phyloP scores from a whole-genome alignment of 805 yeast genomes.

The Tetrapisispora iriomotensis region DNA sequence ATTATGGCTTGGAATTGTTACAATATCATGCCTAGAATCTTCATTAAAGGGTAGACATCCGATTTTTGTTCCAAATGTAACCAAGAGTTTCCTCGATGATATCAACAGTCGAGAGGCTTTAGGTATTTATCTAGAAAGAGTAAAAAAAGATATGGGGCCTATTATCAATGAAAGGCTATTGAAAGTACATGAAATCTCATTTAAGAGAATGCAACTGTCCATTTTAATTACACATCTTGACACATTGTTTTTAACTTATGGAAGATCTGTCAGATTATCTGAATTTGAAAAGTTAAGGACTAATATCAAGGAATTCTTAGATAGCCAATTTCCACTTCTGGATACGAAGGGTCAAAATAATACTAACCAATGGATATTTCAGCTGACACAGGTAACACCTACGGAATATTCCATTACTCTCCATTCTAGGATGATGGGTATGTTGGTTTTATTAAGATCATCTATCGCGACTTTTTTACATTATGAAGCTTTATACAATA shows the following conservation, averaged over 20 bases:
- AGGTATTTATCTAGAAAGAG: conserved; percentile 14
- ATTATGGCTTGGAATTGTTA: conserved; percentile 23
- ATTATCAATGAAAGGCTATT: conserved; percentile 6
- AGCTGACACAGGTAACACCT: conserved; percentile 1
- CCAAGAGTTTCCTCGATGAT: conserved; percentile 14
- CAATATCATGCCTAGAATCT: conserved; percentile 21
- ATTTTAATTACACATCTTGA: conserved; percentile 21
- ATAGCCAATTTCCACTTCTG: conserved; percentile 12
- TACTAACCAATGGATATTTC: conserved; percentile 4
- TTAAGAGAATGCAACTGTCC: conserved; percentile 20
- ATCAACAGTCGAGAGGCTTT: conserved; percentile 12
- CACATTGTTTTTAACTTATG: conserved; percentile 18
- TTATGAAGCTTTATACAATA: conserved; percentile 13
- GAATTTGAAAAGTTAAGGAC: conserved; percentile 14
- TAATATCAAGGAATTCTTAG: conserved; percentile 15
- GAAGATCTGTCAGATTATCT: conserved; percentile 10
- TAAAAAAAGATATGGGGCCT: conserved; percentile 12
- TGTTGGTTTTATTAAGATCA: conserved; percentile 20
- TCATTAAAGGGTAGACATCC: conserved; percentile 27
- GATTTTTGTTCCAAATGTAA: conserved; percentile 6
- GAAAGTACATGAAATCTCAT: conserved; percentile 15
- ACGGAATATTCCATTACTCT: conserved; percentile 12
- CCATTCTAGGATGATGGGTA: conserved; percentile 20
- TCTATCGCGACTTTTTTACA: conserved; percentile 23
- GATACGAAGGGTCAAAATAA: conserved; percentile 4